Evolutionary conservation across 2,329 filamentous ascomycete species (phyloP), one percentile per base, ranked within the genome.

Genomic region (Periconia sp.): DNA sequence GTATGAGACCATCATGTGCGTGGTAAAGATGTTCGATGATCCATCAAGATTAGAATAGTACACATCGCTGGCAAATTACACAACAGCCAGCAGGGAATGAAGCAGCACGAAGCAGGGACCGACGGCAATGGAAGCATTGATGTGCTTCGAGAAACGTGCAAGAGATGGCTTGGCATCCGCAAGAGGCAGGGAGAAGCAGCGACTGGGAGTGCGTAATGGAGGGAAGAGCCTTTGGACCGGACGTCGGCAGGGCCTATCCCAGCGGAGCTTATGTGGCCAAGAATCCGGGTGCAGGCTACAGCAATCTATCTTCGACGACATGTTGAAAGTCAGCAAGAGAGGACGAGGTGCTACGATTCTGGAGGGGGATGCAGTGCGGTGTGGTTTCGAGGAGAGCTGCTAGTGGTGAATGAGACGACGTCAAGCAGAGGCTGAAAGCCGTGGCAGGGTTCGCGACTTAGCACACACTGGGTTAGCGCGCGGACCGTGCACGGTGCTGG

Each of bases 301-400:
- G 13, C 58, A 68, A 67, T 70, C 62, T 71, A 69, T 65, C 56
- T 54, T 54, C 56, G 66, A 63, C 66, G 62, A 50, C 57, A 27
- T 27, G 23, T 5, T 27, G 23, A 8, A 27, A 27, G 23, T 27
- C 23, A 27, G 23, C 23, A 27, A 3, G 15, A 37, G 33, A 37
- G 15, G 15, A 11, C 33, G 15, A n/a, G 15, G 15, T 14, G 13
- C 33, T 13, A 37, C 33, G 15, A 37, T 37, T n/a, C 33, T 37
- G 11, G 33, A 37, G 33, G 33, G 33, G 33, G 33, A 37, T 11
- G 33, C 11, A n/a, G 15, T 37, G 33, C 15, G 33, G 33, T 37
- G 33, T 37, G 17, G 53, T 48, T 55, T 57, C 52, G 52, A 47
- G 47, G 51, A 41, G 48, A 42, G 37, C 46, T 45, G 31, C 14